Percentiles rank a stretch among this genome's conserved stretches.
Evolutionary conservation across 2,329 filamentous ascomycete genomes (phyloP).

Genomic region (Dactylellina parvicollis): DNA sequence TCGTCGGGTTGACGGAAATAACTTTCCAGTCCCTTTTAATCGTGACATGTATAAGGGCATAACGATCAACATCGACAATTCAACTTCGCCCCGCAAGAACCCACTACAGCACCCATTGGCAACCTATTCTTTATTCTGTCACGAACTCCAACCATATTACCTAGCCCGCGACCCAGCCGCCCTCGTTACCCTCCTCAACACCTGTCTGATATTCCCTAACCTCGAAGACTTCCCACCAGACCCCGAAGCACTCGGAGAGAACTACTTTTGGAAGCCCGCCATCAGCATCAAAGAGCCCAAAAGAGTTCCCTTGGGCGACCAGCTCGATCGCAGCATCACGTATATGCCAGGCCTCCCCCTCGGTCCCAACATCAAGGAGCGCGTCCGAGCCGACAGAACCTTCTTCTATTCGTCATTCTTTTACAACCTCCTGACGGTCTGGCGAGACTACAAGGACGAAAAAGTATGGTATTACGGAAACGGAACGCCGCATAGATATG

Average conservation of each 20-base stretch:
- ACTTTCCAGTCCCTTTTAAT: slow-evolving; percentile 28
- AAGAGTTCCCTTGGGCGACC: slow-evolving; percentile 2
- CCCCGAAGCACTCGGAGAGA: slow-evolving; percentile 19
- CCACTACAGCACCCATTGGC: slow-evolving; percentile 22
- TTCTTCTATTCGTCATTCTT: slow-evolving; percentile 48
- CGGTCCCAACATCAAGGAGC: slow-evolving; percentile 30
- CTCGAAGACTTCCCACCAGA: slow-evolving; percentile 27
- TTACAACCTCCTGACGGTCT: slow-evolving; percentile 37
- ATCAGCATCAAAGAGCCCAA: slow-evolving; percentile 39
- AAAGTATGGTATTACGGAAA: slow-evolving; percentile 49
- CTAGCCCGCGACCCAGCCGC: slow-evolving; percentile 29
- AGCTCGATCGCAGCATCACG: slow-evolving; percentile 17
- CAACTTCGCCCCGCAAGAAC: background rate
- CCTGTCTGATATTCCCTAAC: slow-evolving; percentile 28
- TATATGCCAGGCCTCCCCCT: slow-evolving; percentile 35
- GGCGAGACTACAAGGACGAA: slow-evolving; percentile 43
- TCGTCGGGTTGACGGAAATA: slow-evolving; percentile 23
- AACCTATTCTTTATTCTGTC: slow-evolving; percentile 35
- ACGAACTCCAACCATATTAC: slow-evolving; percentile 41
- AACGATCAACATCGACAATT: slow-evolving; percentile 32
- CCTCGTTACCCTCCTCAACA: slow-evolving; percentile 13
- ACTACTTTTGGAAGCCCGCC: slow-evolving; percentile 47
- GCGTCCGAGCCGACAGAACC: slow-evolving; percentile 40
- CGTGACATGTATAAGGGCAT: slow-evolving; percentile 35
- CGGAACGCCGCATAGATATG: slow-evolving; percentile 41